Conservation (phyloP, 768 basidiomycete species). For the Panaeolus cyanescens region DNA sequence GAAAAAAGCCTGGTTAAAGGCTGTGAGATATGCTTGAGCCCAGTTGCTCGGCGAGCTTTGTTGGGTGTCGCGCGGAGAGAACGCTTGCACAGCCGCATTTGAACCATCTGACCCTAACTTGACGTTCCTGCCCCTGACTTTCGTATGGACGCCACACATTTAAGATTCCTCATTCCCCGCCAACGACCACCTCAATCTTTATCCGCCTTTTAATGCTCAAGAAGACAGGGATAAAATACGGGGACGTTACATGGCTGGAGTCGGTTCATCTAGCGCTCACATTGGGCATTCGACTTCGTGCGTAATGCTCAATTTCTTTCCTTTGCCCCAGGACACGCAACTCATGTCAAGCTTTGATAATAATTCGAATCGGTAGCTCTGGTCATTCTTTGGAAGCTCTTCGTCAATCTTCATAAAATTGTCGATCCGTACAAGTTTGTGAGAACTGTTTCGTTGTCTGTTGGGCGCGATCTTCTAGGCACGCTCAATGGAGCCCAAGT, state of each 20-base stretch:
- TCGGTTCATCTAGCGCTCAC: neutral
- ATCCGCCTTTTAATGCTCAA: neutral
- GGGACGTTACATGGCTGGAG: neutral
- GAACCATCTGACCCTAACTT: no score
- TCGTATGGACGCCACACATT: no score
- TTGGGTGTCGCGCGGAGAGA: neutral
- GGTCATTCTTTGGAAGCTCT: neutral
- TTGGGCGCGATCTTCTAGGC: neutral
- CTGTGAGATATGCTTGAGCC: no score
- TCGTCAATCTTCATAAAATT: neutral
- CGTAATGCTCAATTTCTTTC: neutral
- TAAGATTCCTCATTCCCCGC: neutral
- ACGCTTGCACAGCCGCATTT: no score
- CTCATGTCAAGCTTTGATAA: no score
- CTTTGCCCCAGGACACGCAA: neutral
- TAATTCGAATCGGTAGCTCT: neutral
- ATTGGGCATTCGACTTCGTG: neutral
- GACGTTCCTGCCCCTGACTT: neutral
- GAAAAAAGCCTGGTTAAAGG: no score
- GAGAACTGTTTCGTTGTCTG: neutral
- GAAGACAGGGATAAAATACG: neutral
- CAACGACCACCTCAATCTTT: neutral
- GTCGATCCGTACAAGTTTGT: neutral
- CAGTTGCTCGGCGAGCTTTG: neutral
- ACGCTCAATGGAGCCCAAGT: slow-evolving; percentile 3